Evolutionary conservation across 2,329 filamentous ascomycete genomes (phyloP).

Genomic region (Neofusicoccum ribis): DNA sequence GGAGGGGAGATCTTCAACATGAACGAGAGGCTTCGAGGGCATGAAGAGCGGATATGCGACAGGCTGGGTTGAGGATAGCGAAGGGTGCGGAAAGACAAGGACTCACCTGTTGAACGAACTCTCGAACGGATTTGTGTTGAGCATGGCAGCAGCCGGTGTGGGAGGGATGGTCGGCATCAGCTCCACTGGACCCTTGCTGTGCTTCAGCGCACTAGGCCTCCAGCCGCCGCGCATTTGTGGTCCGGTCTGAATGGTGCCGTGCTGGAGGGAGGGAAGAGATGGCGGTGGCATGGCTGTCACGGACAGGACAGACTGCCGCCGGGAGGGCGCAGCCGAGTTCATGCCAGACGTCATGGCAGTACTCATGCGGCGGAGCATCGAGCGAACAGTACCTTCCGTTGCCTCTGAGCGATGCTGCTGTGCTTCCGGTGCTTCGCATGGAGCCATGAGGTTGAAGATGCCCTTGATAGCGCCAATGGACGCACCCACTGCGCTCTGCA

Average conservation of each 20-base stretch:
- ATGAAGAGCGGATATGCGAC: no score
- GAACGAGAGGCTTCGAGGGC: no score
- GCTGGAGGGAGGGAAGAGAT: neutral
- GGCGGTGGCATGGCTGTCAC: neutral
- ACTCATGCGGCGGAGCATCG: conserved; percentile 20
- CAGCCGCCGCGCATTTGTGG: neutral
- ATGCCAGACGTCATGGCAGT: conserved; percentile 17
- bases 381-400: conserved; percentile 17
- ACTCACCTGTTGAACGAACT: conserved; percentile 9
- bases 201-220: conserved; percentile 13
- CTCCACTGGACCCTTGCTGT: conserved; percentile 17
- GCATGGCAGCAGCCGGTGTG: conserved; percentile 14
- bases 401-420: conserved; percentile 16
- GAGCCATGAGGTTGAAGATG: conserved; percentile 47
- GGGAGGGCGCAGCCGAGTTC: conserved; percentile 7
- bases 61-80: neutral
- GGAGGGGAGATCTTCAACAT: neutral
- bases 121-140: conserved; percentile 18
- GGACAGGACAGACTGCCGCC: conserved; percentile 15
- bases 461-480: conserved; percentile 46
- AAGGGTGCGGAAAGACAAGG: neutral
- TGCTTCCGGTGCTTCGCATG: conserved; percentile 26
- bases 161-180: conserved; percentile 18
- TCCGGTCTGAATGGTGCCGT: conserved; percentile 5
- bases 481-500: conserved; percentile 43